Base-by-base conservation (phyloP, 1,139 yeast genomes). In the Scheffersomyces cryptocercus region DNA sequence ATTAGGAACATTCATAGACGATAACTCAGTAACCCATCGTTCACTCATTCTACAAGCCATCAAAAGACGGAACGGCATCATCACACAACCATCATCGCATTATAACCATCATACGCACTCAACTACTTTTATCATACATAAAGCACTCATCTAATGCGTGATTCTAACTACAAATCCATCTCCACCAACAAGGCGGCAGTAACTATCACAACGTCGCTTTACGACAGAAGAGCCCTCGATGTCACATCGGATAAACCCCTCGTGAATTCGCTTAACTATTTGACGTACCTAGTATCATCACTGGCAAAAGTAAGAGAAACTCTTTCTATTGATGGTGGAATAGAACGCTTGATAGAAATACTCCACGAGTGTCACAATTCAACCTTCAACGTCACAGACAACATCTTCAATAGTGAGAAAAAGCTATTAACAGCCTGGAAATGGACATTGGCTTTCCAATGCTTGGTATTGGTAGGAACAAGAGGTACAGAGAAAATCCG, bases 361-460 rank as follows among this genome's bases (percentile, higher is more conserved):
- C 71, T 93, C 44, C 88, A 88, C 58, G 95, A 87, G 55, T 90
- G 97, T 58, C 81, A 79, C 49, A 67, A 70, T 48, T 58, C 66
- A 43, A 61, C 67, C 7, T 65, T 59, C 51, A 63, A 59, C 46
- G 47, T 59, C 35, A 58, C 53, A 39, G 75, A 70, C 43, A 64
- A 59, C 52, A 67, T 79, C 28, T 75, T 76, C 42, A 69, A 68
- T 46, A 64, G 68, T 39, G 82, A 77, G 45, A 68, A 68, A 50
- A 78, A 77, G 48, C 75, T 85, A 20, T 68, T 88, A 45, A 77
- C 84, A 13, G 93, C 96, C 0, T 91, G 97, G 97, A 93, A 91
- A 67, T 93, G 99, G 99, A 88, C 96, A 5, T 70, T 93, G 47
- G 89, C 97, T 0, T 84, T 93, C 59, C 98, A 93, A 66, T 90